Evolutionary conservation across 139 green algal genomes (phyloP).

Genomic region (Volvox reticuliferus): DNA sequence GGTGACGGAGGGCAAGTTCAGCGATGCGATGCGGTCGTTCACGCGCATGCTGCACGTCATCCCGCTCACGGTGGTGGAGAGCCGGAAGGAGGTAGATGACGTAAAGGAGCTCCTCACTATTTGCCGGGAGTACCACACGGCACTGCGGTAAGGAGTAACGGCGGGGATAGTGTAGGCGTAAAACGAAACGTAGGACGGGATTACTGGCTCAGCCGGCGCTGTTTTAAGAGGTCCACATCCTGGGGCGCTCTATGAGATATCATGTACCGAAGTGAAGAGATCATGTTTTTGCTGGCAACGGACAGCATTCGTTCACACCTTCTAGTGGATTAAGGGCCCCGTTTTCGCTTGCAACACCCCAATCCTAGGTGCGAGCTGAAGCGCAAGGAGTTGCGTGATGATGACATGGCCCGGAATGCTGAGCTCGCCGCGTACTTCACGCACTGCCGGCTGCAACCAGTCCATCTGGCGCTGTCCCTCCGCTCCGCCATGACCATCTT

Average conservation of each 20-base stretch:
- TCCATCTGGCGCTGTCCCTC: constrained; percentile 92
- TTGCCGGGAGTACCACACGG: constrained; percentile 94
- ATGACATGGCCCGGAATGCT: constrained; percentile 81
- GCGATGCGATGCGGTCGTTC: constrained; percentile 90
- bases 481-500: constrained; percentile 93
- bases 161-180: too few relatives aligned
- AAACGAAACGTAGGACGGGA: too few relatives aligned
- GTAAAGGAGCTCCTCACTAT: constrained; percentile 97
- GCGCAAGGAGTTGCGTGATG: constrained; percentile 81
- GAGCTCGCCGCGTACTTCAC: constrained; percentile 99
- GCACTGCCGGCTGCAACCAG: constrained; percentile 91
- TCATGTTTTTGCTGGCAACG: neutral
- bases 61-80: constrained; percentile 93
- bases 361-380: constrained; percentile 84
- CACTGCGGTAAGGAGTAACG: constrained; percentile 65
- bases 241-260: too few relatives aligned
- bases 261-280: too few relatives aligned
- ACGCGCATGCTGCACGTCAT: constrained; percentile 91
- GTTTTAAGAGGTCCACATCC: neutral
- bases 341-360: too few relatives aligned
- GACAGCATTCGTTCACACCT: too few relatives aligned
- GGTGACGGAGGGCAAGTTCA: constrained; percentile 98
- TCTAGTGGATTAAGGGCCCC: too few relatives aligned
- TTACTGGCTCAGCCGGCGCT: neutral
- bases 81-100: constrained; percentile 83